Evolutionary conservation across 2,329 filamentous ascomycete species (phyloP).

Genomic region (Colletotrichum caudatum): DNA sequence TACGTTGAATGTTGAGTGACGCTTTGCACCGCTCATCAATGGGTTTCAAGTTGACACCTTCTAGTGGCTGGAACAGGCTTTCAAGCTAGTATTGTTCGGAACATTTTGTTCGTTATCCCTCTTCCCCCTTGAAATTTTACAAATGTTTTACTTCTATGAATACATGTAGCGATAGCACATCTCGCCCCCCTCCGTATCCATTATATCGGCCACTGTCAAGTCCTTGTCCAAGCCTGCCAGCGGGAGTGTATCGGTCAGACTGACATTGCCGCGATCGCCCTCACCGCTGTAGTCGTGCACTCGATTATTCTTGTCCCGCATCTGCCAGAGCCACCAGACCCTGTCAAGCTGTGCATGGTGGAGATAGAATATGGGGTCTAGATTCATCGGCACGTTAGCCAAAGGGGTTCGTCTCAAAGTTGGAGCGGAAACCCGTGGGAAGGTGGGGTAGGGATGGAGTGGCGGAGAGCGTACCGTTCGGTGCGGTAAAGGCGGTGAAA

Average conservation of each 20-base stretch:
- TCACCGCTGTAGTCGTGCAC: conserved; percentile 34
- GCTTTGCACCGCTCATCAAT: neutral
- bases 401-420: neutral
- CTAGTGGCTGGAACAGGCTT: neutral
- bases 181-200: conserved; percentile 38
- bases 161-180: conserved; percentile 43
- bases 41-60: no score
- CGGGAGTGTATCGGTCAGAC: conserved; percentile 36
- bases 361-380: conserved; percentile 45
- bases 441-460: neutral
- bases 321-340: conserved; percentile 47
- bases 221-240: conserved; percentile 38
- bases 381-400: neutral
- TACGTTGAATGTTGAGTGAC: neutral
- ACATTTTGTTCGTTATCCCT: neutral
- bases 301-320: conserved; percentile 35
- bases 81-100: neutral
- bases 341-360: conserved; percentile 46
- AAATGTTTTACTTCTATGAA: neutral
- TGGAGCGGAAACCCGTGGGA: neutral
- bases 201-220: conserved; percentile 39
- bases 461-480: neutral
- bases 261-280: conserved; percentile 35
- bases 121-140: neutral
- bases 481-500: conserved; percentile 36